A percentile compares a stretch with the other conserved stretches of the same genome.
phyloP scores from a whole-genome alignment of 495 filamentous ascomycete genomes.

The Tetracladium marchalianum region DNA sequence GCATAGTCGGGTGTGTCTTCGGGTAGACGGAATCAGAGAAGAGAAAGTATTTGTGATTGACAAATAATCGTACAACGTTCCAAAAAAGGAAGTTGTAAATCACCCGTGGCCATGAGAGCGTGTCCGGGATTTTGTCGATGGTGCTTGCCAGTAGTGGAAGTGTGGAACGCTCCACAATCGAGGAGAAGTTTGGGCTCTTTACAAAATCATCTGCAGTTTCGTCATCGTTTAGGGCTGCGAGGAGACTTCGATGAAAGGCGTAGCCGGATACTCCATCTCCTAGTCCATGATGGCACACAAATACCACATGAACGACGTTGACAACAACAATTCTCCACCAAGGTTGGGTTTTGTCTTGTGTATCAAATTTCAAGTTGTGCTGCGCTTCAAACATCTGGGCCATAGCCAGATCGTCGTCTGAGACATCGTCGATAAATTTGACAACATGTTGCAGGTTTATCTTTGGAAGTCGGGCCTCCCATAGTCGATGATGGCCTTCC shows the following conservation, averaged over 20 bases:
- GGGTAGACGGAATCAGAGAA: slow-evolving; percentile 5
- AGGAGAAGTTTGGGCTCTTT: too few relatives aligned
- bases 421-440: neutral
- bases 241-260: slow-evolving; percentile 6
- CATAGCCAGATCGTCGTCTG: neutral
- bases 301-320: neutral
- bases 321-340: slow-evolving; percentile 5
- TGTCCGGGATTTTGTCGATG: neutral
- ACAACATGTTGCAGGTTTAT: slow-evolving; percentile 9
- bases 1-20: neutral
- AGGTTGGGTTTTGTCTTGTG: slow-evolving; percentile 4
- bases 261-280: slow-evolving; percentile 5
- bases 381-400: neutral
- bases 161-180: too few relatives aligned
- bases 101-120: neutral
- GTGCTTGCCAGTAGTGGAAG: neutral
- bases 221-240: slow-evolving; percentile 1
- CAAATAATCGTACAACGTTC: slow-evolving; percentile 3
- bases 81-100: slow-evolving; percentile 6
- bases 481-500: slow-evolving; percentile 6
- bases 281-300: slow-evolving; percentile 6
- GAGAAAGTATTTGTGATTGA: slow-evolving; percentile 2
- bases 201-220: too few relatives aligned
- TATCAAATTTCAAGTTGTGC: slow-evolving; percentile 11
- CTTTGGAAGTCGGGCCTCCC: slow-evolving; percentile 4